phyloP scores from a whole-genome alignment of 345 rosid genomes.

The Leavenworthia alabamica region DNA sequence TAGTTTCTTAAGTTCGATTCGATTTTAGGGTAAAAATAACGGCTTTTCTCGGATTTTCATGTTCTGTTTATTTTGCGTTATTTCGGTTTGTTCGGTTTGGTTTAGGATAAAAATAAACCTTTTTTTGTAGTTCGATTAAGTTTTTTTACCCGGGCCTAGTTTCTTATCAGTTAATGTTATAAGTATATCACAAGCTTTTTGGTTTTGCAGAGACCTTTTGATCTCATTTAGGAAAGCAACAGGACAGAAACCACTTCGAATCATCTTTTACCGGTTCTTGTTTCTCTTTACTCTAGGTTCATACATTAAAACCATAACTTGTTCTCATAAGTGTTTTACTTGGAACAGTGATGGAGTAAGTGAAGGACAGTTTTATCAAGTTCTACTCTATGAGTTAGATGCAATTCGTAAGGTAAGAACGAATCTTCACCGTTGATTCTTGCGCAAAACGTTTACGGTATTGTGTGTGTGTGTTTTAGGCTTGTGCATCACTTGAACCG shows the following conservation, averaged over 20 bases:
- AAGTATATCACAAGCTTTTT: neutral
- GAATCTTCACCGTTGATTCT: too few species aligned
- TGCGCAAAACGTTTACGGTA: neutral
- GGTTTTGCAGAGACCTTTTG: slow-evolving; percentile 71
- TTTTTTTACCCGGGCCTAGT: too few species aligned
- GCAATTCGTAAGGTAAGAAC: slow-evolving; percentile 66
- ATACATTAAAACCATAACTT: neutral
- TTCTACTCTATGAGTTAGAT: slow-evolving; percentile 72
- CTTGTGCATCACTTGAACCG: slow-evolving; percentile 95
- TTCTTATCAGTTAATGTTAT: neutral
- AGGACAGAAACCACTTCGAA: slow-evolving; percentile 93
- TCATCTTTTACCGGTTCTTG: slow-evolving; percentile 92
- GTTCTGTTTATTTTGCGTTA: too few species aligned
- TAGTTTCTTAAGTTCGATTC: too few species aligned
- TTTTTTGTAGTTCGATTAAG: too few species aligned
- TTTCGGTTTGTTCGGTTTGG: too few species aligned
- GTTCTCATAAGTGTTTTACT: neutral
- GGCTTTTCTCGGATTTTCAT: too few species aligned
- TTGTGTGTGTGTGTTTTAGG: slow-evolving; percentile 34
- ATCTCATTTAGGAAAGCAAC: slow-evolving; percentile 94
- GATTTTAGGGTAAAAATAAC: too few species aligned
- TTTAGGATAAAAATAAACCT: too few species aligned
- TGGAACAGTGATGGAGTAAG: slow-evolving; percentile 94
- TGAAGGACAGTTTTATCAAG: slow-evolving; percentile 95
- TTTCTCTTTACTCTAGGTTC: neutral